Evolutionary conservation across 2,329 filamentous ascomycete species (phyloP), one percentile per base, ranked within the genome.

Genomic region (Phialemoniopsis sp.): DNA sequence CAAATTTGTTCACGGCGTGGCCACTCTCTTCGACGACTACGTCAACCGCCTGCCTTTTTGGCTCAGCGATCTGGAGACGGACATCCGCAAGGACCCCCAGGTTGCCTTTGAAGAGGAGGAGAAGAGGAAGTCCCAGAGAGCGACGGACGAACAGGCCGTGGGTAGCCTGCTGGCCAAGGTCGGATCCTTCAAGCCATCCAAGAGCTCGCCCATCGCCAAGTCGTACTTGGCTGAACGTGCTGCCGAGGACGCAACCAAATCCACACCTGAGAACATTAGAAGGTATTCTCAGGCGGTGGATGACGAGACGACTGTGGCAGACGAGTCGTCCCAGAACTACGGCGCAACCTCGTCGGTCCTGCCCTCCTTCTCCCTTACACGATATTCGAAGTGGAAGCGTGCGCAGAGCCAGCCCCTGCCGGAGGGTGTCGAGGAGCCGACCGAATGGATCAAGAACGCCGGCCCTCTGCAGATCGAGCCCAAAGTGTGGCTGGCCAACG

Each of bases 401-500:
- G 69, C 74, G 34, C 61, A 71, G 51, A 61, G 63, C 19, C 65
- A 67, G 19, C 64, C 73, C 38, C 72, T 97, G 4, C 93, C 93
- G 1, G 86, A 89, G 18, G 93, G 93, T 26, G 88, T 98, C n/a
- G 78, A 78, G 16, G 82, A 94, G 56, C 93, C 93, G 2, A 80
- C 77, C 8, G 75, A 81, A 48, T 94, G 91, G 82, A 87, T 98
- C 72, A 98, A 98, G 70, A 94, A 98, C 63, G 78, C 85, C 28
- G 91, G 93, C 4, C 87, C 89, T 29, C 77, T 97, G 48, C 86
- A 89, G 57, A 89, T 98, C 41, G 93, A 98, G 67, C 89, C 89
- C 45, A 98, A 98, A 66, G 91, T 98, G 21, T 98, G 93, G 91
- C 82, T 98, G 41, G 93, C 93, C 39, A 98, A 98, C 63, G 91